These are phyloP conservation scores for Lasiosphaeriaceae sp. DNA, from an alignment of 495 filamentous ascomycete species.

Conservation along the genomic window DNA sequence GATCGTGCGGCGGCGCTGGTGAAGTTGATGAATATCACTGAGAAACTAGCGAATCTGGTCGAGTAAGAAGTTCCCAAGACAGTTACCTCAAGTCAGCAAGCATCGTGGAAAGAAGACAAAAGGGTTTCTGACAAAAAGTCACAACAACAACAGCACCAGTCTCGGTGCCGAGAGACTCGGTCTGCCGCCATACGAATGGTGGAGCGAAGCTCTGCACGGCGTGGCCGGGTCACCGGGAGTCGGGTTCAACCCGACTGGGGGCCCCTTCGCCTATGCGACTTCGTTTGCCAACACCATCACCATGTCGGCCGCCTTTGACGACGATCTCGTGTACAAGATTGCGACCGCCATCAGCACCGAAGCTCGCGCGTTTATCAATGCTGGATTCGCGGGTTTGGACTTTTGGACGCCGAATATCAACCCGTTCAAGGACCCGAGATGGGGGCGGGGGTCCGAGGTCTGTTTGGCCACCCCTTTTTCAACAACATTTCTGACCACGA, in stretches of 20 bases:
- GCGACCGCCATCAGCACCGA: conserved; percentile 52
- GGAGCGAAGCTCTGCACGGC: conserved; percentile 50
- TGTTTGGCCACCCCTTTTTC: not conserved
- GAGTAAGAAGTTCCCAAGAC: conserved; percentile 3
- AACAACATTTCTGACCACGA: not conserved
- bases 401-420: conserved; percentile 20
- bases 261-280: conserved; percentile 39
- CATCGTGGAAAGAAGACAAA: no score
- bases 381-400: conserved; percentile 53
- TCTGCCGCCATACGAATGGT: conserved; percentile 44
- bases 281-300: conserved; percentile 44
- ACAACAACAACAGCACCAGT: conserved; percentile 23
- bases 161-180: conserved; percentile 37
- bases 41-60: conserved; percentile 39
- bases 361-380: conserved; percentile 64
- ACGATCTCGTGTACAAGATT: conserved; percentile 36
- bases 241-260: conserved; percentile 16
- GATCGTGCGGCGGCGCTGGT: conserved; percentile 42
- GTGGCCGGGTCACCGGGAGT: conserved; percentile 36
- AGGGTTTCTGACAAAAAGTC: not conserved
- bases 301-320: conserved; percentile 44
- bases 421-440: conserved; percentile 38
- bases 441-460: conserved; percentile 32
- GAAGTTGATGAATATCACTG: conserved; percentile 31
- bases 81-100: no score